Percentiles rank a stretch among this genome's conserved stretches.
These are phyloP conservation scores for Trapa incisa DNA, from an alignment of 345 rosid genomes.

Conservation along the genomic window DNA sequence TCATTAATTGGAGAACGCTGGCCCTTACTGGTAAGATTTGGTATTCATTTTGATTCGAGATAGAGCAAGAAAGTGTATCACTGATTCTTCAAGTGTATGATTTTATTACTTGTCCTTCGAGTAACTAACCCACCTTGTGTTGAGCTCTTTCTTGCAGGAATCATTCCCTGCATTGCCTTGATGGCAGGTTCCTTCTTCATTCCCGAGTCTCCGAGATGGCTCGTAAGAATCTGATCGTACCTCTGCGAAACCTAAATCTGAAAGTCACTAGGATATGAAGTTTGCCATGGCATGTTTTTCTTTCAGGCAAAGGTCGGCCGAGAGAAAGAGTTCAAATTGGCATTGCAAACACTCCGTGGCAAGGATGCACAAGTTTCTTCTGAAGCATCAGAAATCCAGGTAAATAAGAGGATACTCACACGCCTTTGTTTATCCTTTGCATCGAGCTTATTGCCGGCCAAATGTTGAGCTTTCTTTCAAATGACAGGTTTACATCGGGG, in stretches of 20 bases:
- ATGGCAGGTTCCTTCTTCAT: conserved; percentile 56
- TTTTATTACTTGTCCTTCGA: not conserved
- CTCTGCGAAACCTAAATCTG: not conserved
- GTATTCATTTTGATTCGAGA: not conserved
- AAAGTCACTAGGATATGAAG: not conserved
- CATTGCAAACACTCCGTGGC: conserved; percentile 61
- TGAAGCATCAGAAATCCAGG: conserved; percentile 74
- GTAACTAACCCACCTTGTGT: not conserved
- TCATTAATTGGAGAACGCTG: conserved; percentile 63
- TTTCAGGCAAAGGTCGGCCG: conserved; percentile 64
- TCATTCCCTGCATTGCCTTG: conserved; percentile 57
- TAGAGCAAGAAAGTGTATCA: not conserved
- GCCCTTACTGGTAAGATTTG: conserved; percentile 56
- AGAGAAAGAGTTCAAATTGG: conserved; percentile 49
- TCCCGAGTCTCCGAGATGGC: conserved; percentile 94
- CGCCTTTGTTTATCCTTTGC: too few species aligned
- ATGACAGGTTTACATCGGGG: conserved; percentile 33
- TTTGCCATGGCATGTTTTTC: not conserved
- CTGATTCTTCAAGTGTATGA: not conserved
- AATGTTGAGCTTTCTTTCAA: not conserved
- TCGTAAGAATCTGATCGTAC: conserved; percentile 28
- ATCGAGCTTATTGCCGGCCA: not conserved
- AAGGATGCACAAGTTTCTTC: conserved; percentile 40
- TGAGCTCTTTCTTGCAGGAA: conserved; percentile 26
- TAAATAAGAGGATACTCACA: conserved; percentile 8